Evolutionary conservation across 306 rosid species (phyloP).

Genomic region (Ceratonia siliqua): DNA sequence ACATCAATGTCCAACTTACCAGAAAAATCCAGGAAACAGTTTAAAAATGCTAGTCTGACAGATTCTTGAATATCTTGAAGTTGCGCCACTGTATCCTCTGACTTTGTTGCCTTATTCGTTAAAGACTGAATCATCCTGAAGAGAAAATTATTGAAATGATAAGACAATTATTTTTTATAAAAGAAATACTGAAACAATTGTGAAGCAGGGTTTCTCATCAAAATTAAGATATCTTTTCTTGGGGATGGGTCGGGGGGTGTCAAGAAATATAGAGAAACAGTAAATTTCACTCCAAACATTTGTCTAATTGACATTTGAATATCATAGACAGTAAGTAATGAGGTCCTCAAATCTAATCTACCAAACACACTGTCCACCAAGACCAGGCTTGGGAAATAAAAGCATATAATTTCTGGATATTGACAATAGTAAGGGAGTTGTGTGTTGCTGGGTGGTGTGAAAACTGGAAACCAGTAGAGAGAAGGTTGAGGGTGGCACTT

Average conservation of each 20-base stretch:
- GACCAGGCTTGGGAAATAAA: not conserved
- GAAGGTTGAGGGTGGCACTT: not conserved
- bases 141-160: constrained; percentile 34
- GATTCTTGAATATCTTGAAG: constrained; percentile 96
- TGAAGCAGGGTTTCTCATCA: constrained; percentile 8
- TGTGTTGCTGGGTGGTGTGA: too few relatives aligned
- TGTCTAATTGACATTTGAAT: not conserved
- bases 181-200: constrained; percentile 17
- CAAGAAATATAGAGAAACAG: not conserved
- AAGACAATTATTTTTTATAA: constrained; percentile 17
- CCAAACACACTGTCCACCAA: not conserved
- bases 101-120: constrained; percentile 81
- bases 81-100: constrained; percentile 79
- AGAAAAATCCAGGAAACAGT: constrained; percentile 93
- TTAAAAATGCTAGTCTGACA: constrained; percentile 91
- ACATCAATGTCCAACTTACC: constrained; percentile 63
- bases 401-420: not conserved
- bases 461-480: too few relatives aligned
- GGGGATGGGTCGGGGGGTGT: not conserved
- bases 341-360: not conserved
- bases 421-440: too few relatives aligned
- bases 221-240: constrained; percentile 6
- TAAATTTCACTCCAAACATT: constrained; percentile 4
- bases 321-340: not conserved
- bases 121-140: constrained; percentile 84